phyloP scores from a whole-genome alignment of 129 eudicot genomes.

The Artemisia annua region DNA sequence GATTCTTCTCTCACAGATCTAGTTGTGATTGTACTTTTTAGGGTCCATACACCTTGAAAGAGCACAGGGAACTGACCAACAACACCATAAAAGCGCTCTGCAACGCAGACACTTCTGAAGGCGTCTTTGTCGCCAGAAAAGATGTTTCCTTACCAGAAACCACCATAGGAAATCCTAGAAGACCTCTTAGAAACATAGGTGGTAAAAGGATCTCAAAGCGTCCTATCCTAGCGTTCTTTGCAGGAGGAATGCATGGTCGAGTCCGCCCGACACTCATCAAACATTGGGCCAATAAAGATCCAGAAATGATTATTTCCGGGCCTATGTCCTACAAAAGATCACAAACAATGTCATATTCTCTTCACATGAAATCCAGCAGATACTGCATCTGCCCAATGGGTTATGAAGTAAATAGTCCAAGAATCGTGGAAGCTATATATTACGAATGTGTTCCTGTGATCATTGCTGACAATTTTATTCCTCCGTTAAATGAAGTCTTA shows the following conservation, averaged over 20 bases:
- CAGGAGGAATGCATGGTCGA: slow-evolving; percentile 86
- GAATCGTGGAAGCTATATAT: slow-evolving; percentile 93
- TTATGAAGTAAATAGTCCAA: slow-evolving; percentile 89
- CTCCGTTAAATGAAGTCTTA: slow-evolving; percentile 71
- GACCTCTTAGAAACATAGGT: slow-evolving; percentile 69
- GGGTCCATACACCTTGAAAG: slow-evolving; percentile 85
- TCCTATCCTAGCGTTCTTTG: slow-evolving; percentile 84
- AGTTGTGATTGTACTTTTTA: slow-evolving; percentile 24
- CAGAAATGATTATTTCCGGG: slow-evolving; percentile 68
- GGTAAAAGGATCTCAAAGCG: slow-evolving; percentile 85
- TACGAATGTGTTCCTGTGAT: slow-evolving; percentile 91
- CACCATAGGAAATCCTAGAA: slow-evolving; percentile 55
- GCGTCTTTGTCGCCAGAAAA: slow-evolving; percentile 58
- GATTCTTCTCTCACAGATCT: slow-evolving; percentile 5
- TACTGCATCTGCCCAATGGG: slow-evolving; percentile 96
- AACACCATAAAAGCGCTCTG: slow-evolving; percentile 87
- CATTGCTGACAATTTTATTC: slow-evolving; percentile 84
- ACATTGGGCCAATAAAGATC: slow-evolving; percentile 67
- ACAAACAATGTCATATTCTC: slow-evolving; percentile 52
- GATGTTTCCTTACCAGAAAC: slow-evolving; percentile 96
- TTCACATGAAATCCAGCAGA: slow-evolving; percentile 96
- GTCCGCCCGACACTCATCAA: slow-evolving; percentile 75
- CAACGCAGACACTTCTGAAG: slow-evolving; percentile 89
- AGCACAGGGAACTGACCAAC: slow-evolving; percentile 60
- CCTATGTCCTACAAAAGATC: slow-evolving; percentile 53